Conservation (phyloP, 768 basidiomycete genomes). For the Bullera alba region DNA sequence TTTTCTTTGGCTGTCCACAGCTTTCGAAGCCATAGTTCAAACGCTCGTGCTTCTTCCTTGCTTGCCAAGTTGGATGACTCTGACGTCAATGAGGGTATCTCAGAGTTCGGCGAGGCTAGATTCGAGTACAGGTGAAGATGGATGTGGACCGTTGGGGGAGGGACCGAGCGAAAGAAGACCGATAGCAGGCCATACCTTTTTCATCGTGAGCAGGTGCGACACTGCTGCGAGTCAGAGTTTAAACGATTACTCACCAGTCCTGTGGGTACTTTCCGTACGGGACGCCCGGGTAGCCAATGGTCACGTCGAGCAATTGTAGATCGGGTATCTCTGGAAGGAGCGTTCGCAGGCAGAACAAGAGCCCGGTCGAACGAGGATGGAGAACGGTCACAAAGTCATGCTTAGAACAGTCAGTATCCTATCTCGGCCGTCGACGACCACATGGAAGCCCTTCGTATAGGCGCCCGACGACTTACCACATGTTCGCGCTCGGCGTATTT, state of each 20-base stretch:
- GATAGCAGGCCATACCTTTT: slow-evolving; percentile 73
- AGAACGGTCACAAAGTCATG: slow-evolving; percentile 71
- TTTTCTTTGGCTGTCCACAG: slow-evolving; percentile 82
- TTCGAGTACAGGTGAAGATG: slow-evolving; percentile 70
- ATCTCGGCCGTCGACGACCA: neutral
- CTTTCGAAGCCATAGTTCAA: slow-evolving; percentile 75
- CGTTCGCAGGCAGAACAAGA: slow-evolving; percentile 75
- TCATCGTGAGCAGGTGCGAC: too few relatives aligned
- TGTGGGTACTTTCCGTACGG: slow-evolving; percentile 77
- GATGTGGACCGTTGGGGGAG: slow-evolving; percentile 79
- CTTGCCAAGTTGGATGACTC: slow-evolving; percentile 47
- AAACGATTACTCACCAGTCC: slow-evolving; percentile 47
- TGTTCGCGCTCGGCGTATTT: slow-evolving; percentile 83
- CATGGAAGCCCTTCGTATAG: neutral
- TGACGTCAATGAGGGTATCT: slow-evolving; percentile 47
- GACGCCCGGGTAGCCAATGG: slow-evolving; percentile 83
- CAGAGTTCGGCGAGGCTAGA: slow-evolving; percentile 47
- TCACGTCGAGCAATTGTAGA: slow-evolving; percentile 80
- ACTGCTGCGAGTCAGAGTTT: neutral
- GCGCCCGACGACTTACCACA: slow-evolving; percentile 57
- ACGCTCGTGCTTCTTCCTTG: slow-evolving; percentile 56
- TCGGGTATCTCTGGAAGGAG: slow-evolving; percentile 68
- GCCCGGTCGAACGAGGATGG: slow-evolving; percentile 84
- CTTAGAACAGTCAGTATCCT: slow-evolving; percentile 48
- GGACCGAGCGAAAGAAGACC: slow-evolving; percentile 69